Evolutionary conservation across 2,329 filamentous ascomycete species (phyloP), one percentile per base, ranked within the genome.

Genomic region (Cladosporium sp.): DNA sequence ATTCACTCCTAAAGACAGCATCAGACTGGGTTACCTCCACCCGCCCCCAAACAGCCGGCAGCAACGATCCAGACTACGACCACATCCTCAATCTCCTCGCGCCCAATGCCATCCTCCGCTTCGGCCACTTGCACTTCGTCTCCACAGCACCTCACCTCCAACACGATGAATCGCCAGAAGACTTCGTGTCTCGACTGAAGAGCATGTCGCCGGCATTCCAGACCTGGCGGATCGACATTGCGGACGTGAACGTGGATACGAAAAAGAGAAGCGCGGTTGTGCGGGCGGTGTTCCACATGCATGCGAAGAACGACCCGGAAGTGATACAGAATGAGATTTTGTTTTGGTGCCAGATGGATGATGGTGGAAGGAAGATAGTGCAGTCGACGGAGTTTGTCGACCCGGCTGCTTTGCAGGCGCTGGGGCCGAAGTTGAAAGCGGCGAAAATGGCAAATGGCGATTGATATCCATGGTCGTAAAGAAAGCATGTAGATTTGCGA

Each of bases 331-430:
- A 77, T 65, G 76, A 78, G 63, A 62, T 78, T 18, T 10, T 77
- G 16, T 77, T 76, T 71, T 69, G 72, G 65, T 60, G 77, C 64
- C 70, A 67, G n/a, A 68, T 78, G 66, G 67, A 70, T 64, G 70
- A 69, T 30, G 59, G 25, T 34, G 68, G 69, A 30, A 62, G 66
- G 63, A 74, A 68, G 66, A 68, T 77, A 1, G 39, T 43, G 26
- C 72, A 60, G 54, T 71, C 69, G 61, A 69, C 67, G 10, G 76
- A 79, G 66, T 76, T 77, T 63, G 61, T 79, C 39, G 76, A 78
- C 68, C 69, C 65, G 21, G 66, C 64, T 46, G 76, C 75, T 21
- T 65, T 48, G 54, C 60, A 58, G 21, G 67, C 68, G 30, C 54
- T 70, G 53, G 54, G 51, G 36, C 53, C 54, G 46, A 65, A 58